A percentile compares a stretch with the other conserved stretches of the same genome.
These are phyloP conservation scores for Cucumis hystrix DNA, from an alignment of 306 rosid genomes.

Conservation along the genomic window DNA sequence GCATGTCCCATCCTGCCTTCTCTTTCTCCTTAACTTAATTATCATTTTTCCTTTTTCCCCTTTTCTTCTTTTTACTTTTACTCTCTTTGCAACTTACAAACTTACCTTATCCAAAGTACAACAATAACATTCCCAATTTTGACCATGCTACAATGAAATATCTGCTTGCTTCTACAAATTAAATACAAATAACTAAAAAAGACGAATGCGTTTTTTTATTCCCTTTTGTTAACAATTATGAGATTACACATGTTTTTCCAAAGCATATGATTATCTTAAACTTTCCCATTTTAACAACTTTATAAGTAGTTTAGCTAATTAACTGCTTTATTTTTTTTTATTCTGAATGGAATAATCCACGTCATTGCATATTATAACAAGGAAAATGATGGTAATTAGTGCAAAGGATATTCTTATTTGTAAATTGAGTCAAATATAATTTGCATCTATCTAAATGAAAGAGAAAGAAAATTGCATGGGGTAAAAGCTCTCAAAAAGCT, in stretches of 20 bases:
- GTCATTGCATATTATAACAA: too few species aligned
- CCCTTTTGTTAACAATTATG: too few species aligned
- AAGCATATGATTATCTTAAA: too few species aligned
- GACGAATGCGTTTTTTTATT: too few species aligned
- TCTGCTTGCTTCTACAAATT: neutral
- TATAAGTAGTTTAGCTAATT: too few species aligned
- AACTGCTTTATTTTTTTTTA: too few species aligned
- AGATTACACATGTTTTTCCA: too few species aligned
- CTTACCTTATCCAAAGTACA: neutral
- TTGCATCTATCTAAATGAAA: neutral
- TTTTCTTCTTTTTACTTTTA: neutral
- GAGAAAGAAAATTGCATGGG: neutral
- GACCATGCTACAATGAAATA: neutral
- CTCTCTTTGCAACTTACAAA: neutral
- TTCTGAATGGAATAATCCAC: too few species aligned
- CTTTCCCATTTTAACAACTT: too few species aligned
- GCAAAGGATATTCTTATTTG: neutral
- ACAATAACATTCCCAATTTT: neutral
- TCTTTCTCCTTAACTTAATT: neutral
- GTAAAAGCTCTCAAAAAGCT: neutral
- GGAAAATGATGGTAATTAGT: too few species aligned
- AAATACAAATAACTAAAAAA: too few species aligned
- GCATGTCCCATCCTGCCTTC: neutral
- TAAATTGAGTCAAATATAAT: neutral
- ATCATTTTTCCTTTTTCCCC: neutral